Base-by-base conservation (phyloP, 2,329 filamentous ascomycete genomes). In the Aspergillus piperis region DNA sequence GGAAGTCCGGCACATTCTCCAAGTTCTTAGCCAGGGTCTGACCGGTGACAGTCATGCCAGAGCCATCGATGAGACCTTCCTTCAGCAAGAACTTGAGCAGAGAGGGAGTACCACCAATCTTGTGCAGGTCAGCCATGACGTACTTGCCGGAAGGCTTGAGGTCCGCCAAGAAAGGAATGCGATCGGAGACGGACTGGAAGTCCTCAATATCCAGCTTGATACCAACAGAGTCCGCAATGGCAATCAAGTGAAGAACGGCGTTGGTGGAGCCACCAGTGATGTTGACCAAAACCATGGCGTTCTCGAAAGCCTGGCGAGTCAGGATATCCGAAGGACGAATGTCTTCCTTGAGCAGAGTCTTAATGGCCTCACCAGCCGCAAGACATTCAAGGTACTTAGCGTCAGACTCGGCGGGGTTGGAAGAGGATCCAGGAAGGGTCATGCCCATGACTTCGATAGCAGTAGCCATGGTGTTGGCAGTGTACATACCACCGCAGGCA, bases 401-500 rank as follows among this genome's bases (percentile, higher is more conserved):
- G 58, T 85, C 80, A 54, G 89, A 88, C 73, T 91, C 90, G 52
- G 91, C 91, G 17, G 90, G 90, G 75, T 87, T 90, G 70, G 89
- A 92, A 61, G 89, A 92, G 69, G 90, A 92, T 7, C 90, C 90
- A 4, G 91, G 90, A n/a, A 95, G 82, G 3, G 90, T 90, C 84
- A 94, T 88, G 58, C 88, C 88, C 78, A 91, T 84, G 5, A 85
- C 84, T 76, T 90, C 88, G 64, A 90, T 89, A 23, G 88, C 88
- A 8, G 85, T 86, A n/a, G 88, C 88, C 87, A 90, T 89, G 52
- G 88, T 90, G 78, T 90, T 90, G 58, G 88, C 88, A 3, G 88
- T 90, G 77, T 90, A 90, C 88, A 96, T 96, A 69, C 91, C 91
- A 75, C 91, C 91, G 70, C 91, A 96, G 11, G 91, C 91, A 68